Conservation (phyloP, 2,329 filamentous ascomycete species). For the Thelonectria rubi region DNA sequence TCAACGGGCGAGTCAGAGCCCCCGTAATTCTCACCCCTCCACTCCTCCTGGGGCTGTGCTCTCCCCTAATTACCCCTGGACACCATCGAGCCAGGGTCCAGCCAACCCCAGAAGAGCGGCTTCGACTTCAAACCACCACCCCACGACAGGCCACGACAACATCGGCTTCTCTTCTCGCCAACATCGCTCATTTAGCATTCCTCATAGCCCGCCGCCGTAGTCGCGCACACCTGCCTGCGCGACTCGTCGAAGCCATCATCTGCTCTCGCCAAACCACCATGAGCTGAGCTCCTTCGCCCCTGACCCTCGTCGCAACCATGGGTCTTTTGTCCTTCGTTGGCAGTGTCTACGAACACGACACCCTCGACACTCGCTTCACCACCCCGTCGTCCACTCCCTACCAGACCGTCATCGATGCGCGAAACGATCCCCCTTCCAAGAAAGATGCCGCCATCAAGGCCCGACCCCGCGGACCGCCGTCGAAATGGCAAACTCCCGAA, state of each 20-base stretch:
- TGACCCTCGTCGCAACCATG: slow-evolving; percentile 47
- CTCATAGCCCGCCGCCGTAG: not conserved
- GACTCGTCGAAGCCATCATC: not conserved
- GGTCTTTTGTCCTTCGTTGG: slow-evolving; percentile 54
- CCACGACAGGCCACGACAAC: slow-evolving; percentile 41
- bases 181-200: slow-evolving; percentile 3
- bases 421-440: slow-evolving; percentile 52
- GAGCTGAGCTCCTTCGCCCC: slow-evolving; percentile 35
- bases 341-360: slow-evolving; percentile 71
- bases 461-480: slow-evolving; percentile 59
- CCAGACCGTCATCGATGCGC: slow-evolving; percentile 63
- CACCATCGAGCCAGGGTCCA: slow-evolving; percentile 9
- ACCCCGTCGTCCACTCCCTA: slow-evolving; percentile 75
- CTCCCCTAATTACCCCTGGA: slow-evolving; percentile 5
- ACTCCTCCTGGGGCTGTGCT: not conserved
- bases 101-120: slow-evolving; percentile 13
- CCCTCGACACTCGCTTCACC: slow-evolving; percentile 70
- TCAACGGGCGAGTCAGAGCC: slow-evolving; percentile 27
- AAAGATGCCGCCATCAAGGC: slow-evolving; percentile 48
- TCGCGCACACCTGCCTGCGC: slow-evolving; percentile 8
- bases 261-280: slow-evolving; percentile 28
- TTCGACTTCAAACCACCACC: slow-evolving; percentile 16
- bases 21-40: slow-evolving; percentile 25
- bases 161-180: slow-evolving; percentile 17
- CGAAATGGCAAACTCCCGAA: slow-evolving; percentile 87